Conservation (phyloP, 306 rosid genomes). For the Vachellia collinsii region DNA sequence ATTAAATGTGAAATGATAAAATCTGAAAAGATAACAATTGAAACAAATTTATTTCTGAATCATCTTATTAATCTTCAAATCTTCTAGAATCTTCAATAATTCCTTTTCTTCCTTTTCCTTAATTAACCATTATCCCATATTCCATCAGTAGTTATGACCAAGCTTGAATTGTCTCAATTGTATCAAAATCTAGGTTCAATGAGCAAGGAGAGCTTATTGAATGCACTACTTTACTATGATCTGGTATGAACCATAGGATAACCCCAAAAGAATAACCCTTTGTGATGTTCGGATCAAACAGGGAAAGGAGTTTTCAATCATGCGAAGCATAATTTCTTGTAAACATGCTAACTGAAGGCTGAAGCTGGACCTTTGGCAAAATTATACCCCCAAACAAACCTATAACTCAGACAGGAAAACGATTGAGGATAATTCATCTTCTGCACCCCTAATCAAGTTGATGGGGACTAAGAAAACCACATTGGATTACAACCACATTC, state of each 20-base stretch:
- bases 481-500: conserved; percentile 12
- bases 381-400: not conserved
- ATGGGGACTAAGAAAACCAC: not conserved
- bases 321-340: not conserved
- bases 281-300: not conserved
- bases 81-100: too few species aligned
- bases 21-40: too few species aligned
- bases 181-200: not conserved
- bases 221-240: not conserved
- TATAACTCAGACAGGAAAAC: not conserved
- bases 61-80: too few species aligned
- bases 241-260: not conserved
- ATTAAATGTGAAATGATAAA: too few species aligned
- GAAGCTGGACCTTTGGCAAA: not conserved
- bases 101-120: too few species aligned
- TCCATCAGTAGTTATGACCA: not conserved
- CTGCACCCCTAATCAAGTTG: not conserved
- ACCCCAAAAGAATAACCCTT: not conserved
- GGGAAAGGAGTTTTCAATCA: not conserved
- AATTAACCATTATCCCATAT: too few species aligned
- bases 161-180: not conserved
- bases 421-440: not conserved
- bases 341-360: not conserved
- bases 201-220: not conserved
- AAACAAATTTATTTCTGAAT: too few species aligned